Evolutionary conservation across 306 rosid species (phyloP).

Genomic region (Sicyos baderoa): DNA sequence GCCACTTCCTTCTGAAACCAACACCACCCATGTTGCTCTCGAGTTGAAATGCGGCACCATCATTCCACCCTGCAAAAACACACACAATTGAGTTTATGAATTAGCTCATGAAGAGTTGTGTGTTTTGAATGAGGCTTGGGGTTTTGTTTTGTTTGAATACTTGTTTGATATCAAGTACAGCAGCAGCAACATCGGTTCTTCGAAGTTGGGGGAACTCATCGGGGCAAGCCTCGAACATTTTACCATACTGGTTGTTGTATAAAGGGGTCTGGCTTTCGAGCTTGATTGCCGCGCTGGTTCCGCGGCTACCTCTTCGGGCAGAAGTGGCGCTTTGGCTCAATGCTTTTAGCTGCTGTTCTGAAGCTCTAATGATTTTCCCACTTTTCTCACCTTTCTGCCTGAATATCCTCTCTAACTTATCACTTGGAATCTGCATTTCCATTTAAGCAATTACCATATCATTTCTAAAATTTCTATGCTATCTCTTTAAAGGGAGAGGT

Average conservation of each 20-base stretch:
- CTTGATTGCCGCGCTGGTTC: background rate
- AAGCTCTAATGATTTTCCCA: conserved; percentile 22
- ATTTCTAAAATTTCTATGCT: background rate
- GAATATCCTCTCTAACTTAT: conserved; percentile 22
- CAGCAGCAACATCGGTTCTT: conserved; percentile 27
- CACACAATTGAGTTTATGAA: too few relatives aligned
- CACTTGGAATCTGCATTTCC: conserved; percentile 26
- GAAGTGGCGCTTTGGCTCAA: conserved; percentile 34
- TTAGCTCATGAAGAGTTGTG: too few relatives aligned
- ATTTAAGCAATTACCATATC: background rate
- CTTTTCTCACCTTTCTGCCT: conserved; percentile 15
- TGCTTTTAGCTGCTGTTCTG: conserved; percentile 30
- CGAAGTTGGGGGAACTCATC: conserved; percentile 30
- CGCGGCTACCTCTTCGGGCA: background rate
- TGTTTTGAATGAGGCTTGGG: too few relatives aligned
- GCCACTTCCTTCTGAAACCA: conserved; percentile 36
- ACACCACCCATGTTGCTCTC: conserved; percentile 23
- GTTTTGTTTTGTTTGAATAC: too few relatives aligned
- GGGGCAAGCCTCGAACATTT: conserved; percentile 34
- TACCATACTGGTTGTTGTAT: conserved; percentile 29
- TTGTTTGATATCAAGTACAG: conserved; percentile 24
- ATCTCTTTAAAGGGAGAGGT: too few relatives aligned
- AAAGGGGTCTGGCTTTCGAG: conserved; percentile 16
- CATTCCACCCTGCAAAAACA: conserved; percentile 44
- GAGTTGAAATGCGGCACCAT: conserved; percentile 42